These are phyloP conservation scores for Lachnellula hyalina DNA, from an alignment of 2,329 filamentous ascomycete species.

Conservation along the genomic window DNA sequence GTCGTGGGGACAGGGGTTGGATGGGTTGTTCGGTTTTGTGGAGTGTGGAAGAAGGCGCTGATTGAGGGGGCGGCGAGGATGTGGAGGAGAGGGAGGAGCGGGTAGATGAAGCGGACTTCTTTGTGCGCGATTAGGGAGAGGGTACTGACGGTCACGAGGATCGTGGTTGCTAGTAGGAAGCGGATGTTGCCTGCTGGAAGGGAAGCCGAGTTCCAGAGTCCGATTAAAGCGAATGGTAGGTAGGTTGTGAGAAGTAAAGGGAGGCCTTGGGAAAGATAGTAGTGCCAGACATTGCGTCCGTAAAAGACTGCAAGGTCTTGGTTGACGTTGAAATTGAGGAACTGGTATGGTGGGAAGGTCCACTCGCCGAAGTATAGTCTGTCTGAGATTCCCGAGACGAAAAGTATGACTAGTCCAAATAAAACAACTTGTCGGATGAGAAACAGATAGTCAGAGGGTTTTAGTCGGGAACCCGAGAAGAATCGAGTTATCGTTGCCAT, in stretches of 20 bases:
- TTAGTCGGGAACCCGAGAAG: conserved; percentile 35
- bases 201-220: conserved; percentile 45
- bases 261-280: conserved; percentile 86
- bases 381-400: conserved; percentile 62
- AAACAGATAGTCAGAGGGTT: conserved; percentile 36
- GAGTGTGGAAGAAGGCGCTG: conserved; percentile 54
- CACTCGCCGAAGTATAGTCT: conserved; percentile 75
- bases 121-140: conserved; percentile 88
- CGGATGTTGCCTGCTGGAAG: conserved; percentile 36
- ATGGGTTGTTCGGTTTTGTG: conserved; percentile 24
- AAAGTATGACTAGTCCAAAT: conserved; percentile 59
- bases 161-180: conserved; percentile 41
- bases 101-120: conserved; percentile 95
- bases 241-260: conserved; percentile 81
- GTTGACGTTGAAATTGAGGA: conserved; percentile 84
- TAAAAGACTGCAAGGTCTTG: conserved; percentile 90
- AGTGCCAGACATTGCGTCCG: conserved; percentile 83
- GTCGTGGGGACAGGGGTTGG: conserved; percentile 19
- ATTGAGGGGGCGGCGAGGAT: conserved; percentile 68
- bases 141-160: conserved; percentile 52
- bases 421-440: conserved; percentile 59
- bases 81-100: conserved; percentile 81
- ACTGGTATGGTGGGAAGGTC: conserved; percentile 84
- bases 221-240: conserved; percentile 68
- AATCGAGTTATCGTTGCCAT: conserved; percentile 45